Conservation (phyloP, 257 asterid species). For the Ilex aquifolium region DNA sequence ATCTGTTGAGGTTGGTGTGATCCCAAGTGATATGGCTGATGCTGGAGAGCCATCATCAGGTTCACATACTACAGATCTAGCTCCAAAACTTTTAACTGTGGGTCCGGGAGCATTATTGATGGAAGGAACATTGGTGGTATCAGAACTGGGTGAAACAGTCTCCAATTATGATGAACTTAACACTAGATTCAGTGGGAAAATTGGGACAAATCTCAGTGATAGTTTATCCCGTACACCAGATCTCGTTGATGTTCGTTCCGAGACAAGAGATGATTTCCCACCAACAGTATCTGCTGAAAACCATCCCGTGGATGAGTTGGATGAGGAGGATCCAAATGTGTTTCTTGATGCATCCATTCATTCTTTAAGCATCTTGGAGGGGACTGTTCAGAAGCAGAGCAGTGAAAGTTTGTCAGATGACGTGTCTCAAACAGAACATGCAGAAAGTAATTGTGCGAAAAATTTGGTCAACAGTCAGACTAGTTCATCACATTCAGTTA, state of each 20-base stretch:
- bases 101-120: conserved; percentile 25
- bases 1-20: conserved; percentile 17
- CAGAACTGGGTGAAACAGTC: conserved; percentile 21
- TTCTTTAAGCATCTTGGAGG: conserved; percentile 8
- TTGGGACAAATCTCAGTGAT: conserved; percentile 20
- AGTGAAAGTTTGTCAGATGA: conserved; percentile 16
- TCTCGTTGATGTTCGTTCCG: conserved; percentile 22
- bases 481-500: conserved; percentile 20
- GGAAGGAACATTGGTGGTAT: conserved; percentile 19
- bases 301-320: conserved; percentile 25
- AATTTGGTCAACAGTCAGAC: conserved; percentile 20
- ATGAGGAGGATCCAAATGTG: conserved; percentile 17
- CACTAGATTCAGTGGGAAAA: conserved; percentile 16
- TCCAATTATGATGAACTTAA: conserved; percentile 11
- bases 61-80: conserved; percentile 27
- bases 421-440: conserved; percentile 16
- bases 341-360: conserved; percentile 17
- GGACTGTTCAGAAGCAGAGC: conserved; percentile 3
- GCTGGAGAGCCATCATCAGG: conserved; percentile 32
- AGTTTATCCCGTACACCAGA: conserved; percentile 22
- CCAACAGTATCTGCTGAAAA: conserved; percentile 25
- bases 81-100: conserved; percentile 20
- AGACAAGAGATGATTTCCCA: conserved; percentile 28
- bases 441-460: conserved; percentile 22
- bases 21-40: conserved; percentile 19